A percentile compares a stretch with the other conserved stretches of the same genome.
These are phyloP conservation scores for Phytopythium mirpurense DNA, from an alignment of 352 stramenopile genomes.

Conservation along the genomic window DNA sequence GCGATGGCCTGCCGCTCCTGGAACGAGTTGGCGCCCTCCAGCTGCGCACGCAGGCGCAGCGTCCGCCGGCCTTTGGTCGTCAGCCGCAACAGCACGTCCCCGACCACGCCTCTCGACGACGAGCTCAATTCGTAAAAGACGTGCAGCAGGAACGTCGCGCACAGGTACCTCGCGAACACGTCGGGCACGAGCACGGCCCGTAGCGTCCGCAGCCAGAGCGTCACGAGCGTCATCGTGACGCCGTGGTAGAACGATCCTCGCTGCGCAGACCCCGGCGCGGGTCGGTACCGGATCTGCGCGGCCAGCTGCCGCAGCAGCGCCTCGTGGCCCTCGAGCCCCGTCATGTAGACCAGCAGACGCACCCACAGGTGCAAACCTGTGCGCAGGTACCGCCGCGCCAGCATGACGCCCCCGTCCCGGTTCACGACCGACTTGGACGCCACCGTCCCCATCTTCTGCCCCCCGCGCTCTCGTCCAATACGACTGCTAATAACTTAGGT, in stretches of 20 bases:
- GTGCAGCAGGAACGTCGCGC: slow-evolving; percentile 69
- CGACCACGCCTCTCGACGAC: slow-evolving; percentile 19
- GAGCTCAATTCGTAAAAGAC: slow-evolving; percentile 74
- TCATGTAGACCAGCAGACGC: slow-evolving; percentile 80
- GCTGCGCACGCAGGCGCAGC: slow-evolving; percentile 35
- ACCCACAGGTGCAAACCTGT: slow-evolving; percentile 36
- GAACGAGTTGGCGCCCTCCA: slow-evolving; percentile 60
- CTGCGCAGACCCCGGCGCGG: slow-evolving; percentile 19
- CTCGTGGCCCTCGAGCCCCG: slow-evolving; percentile 61
- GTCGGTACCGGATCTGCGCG: slow-evolving; percentile 49
- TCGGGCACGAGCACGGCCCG: slow-evolving; percentile 70
- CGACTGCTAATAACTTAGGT: too few species aligned
- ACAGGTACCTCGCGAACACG: slow-evolving; percentile 73
- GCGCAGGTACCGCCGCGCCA: background rate
- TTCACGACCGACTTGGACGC: background rate
- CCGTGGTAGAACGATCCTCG: slow-evolving; percentile 35
- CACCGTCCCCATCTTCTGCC: background rate
- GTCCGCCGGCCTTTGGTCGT: slow-evolving; percentile 42
- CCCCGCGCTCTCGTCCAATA: too few species aligned
- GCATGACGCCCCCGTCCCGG: background rate
- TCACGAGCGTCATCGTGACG: slow-evolving; percentile 54
- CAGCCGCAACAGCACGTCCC: slow-evolving; percentile 27
- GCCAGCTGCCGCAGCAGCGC: slow-evolving; percentile 35
- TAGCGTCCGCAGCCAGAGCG: slow-evolving; percentile 70
- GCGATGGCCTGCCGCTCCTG: slow-evolving; percentile 69